phyloP scores from a whole-genome alignment of 2,329 filamentous ascomycete genomes.

The Fusarium sp. region DNA sequence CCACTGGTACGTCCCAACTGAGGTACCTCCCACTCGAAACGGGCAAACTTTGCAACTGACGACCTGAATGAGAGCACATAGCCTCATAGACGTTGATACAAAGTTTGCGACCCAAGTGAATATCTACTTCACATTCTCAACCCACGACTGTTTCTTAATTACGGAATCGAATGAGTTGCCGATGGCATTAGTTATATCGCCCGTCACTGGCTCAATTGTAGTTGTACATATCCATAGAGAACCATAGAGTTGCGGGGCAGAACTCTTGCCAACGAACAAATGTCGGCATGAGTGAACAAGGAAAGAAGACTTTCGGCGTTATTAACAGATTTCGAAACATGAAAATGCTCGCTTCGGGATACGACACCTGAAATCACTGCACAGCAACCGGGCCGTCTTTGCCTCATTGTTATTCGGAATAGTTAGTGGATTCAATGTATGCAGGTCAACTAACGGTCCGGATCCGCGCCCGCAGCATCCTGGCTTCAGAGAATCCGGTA shows the following conservation, averaged over 20 bases:
- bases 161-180: background rate
- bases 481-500: background rate
- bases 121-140: background rate
- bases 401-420: slow-evolving; percentile 7
- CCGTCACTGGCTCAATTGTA: background rate
- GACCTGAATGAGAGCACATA: background rate
- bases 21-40: background rate
- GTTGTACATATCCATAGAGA: background rate
- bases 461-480: background rate
- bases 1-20: too few relatives aligned
- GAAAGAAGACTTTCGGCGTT: background rate
- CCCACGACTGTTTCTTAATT: background rate
- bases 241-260: background rate
- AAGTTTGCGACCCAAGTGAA: background rate
- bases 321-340: background rate
- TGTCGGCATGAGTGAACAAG: background rate
- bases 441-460: slow-evolving; percentile 20
- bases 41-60: background rate
- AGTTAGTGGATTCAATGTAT: background rate
- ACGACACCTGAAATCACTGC: slow-evolving; percentile 1
- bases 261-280: background rate
- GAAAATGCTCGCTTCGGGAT: slow-evolving; percentile 4
- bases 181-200: background rate
- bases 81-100: background rate
- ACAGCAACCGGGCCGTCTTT: slow-evolving; percentile 24